phyloP scores from a whole-genome alignment of 1,284 basidiomycete species.

The Austroboletus niveus region DNA sequence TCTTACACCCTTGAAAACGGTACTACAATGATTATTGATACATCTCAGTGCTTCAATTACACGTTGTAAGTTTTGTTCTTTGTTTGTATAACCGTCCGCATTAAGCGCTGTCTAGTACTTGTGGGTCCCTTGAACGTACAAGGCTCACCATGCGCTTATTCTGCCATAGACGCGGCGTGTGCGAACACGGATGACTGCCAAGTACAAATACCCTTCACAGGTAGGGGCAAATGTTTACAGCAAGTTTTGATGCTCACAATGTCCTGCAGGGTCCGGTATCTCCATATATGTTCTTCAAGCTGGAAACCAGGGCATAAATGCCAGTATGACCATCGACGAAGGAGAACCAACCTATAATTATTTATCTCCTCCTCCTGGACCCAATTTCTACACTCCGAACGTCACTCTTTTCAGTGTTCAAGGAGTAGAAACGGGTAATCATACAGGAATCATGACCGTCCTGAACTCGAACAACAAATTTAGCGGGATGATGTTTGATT shows the following conservation, averaged over 20 bases:
- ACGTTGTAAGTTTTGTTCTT: conserved; percentile 13
- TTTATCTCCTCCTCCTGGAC: conserved; percentile 7
- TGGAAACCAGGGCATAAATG: conserved; percentile 12
- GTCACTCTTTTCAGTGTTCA: conserved; percentile 17
- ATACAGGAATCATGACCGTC: conserved; percentile 12
- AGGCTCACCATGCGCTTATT: not conserved
- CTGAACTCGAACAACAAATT: conserved; percentile 11
- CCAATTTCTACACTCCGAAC: conserved; percentile 9
- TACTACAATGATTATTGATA: conserved; percentile 13
- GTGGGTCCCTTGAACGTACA: not conserved
- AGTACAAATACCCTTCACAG: conserved; percentile 17
- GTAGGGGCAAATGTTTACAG: not conserved
- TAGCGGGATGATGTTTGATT: conserved; percentile 29
- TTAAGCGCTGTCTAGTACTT: conserved; percentile 8
- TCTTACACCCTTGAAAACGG: conserved; percentile 9
- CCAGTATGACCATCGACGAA: conserved; percentile 14
- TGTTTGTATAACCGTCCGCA: not conserved
- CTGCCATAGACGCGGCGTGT: conserved; percentile 14
- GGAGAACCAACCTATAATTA: conserved; percentile 4
- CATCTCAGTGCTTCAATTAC: conserved; percentile 18
- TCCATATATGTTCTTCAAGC: conserved; percentile 19
- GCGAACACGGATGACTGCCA: conserved; percentile 8
- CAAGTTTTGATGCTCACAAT: not conserved
- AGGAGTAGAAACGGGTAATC: conserved; percentile 10
- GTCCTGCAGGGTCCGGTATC: conserved; percentile 18